Evolutionary conservation across 106 monocot genomes (phyloP).

Genomic region (Allium cepa): DNA sequence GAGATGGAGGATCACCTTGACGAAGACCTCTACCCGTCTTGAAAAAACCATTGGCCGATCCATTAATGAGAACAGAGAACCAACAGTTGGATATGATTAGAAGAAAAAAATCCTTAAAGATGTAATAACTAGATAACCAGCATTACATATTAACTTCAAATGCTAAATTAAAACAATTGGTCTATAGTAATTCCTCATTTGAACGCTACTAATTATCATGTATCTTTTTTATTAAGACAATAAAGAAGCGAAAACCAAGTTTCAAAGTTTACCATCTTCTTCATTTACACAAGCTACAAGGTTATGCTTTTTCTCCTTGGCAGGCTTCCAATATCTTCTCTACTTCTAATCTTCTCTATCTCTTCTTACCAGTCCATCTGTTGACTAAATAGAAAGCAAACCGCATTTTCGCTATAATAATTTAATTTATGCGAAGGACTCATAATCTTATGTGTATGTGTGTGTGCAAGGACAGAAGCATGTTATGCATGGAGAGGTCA

Average conservation of each 20-base stretch:
- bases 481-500: no score
- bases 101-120: background rate
- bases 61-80: no score
- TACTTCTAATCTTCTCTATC: conserved; percentile 45
- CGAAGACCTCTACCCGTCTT: no score
- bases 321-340: conserved; percentile 44
- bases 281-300: conserved; percentile 87
- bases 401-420: background rate
- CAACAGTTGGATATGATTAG: no score
- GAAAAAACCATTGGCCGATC: no score
- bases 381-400: conserved; percentile 16
- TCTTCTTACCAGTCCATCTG: conserved; percentile 12
- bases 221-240: background rate
- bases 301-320: conserved; percentile 69
- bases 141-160: background rate
- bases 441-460: no score
- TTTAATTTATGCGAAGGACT: no score
- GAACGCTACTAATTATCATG: background rate
- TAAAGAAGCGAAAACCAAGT: background rate
- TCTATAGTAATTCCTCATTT: background rate
- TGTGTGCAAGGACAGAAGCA: no score
- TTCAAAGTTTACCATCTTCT: conserved; percentile 54
- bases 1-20: no score
- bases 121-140: background rate
- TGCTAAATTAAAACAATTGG: background rate